phyloP scores from a whole-genome alignment of 805 yeast genomes.

The Scheffersomyces lignosus region DNA sequence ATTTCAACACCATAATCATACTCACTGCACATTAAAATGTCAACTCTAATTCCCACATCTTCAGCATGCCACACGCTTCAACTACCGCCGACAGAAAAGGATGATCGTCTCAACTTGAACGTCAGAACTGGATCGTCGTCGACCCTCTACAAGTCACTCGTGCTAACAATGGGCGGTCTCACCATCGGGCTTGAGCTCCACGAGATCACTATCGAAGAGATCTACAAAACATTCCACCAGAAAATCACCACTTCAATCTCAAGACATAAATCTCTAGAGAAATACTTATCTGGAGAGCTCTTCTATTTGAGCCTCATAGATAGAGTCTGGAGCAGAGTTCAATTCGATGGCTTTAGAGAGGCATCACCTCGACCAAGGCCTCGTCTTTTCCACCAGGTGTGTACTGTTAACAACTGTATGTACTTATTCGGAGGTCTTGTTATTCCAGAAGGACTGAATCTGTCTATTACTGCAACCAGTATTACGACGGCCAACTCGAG shows the following conservation, averaged over 20 bases:
- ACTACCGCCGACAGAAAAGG: slow-evolving; percentile 55
- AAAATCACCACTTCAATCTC: slow-evolving; percentile 22
- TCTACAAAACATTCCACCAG: slow-evolving; percentile 39
- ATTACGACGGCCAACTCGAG: too few relatives aligned
- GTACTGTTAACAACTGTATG: slow-evolving; percentile 48
- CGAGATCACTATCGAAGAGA: slow-evolving; percentile 36
- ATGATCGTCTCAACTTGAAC: slow-evolving; percentile 54
- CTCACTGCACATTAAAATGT: slow-evolving; percentile 50
- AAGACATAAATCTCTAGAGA: slow-evolving; percentile 22
- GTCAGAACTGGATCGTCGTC: slow-evolving; percentile 71
- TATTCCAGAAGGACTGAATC: slow-evolving; percentile 29
- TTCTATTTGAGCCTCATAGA: slow-evolving; percentile 61
- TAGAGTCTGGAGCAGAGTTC: slow-evolving; percentile 54
- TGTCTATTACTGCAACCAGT: too few relatives aligned
- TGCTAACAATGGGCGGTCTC: slow-evolving; percentile 70
- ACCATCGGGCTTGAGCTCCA: slow-evolving; percentile 53
- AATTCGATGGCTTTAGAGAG: slow-evolving; percentile 12
- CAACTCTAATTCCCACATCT: slow-evolving; percentile 63
- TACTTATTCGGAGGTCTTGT: slow-evolving; percentile 68
- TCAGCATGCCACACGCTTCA: slow-evolving; percentile 57
- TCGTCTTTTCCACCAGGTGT: slow-evolving; percentile 61
- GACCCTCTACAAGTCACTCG: slow-evolving; percentile 55
- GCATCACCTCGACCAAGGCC: slow-evolving; percentile 35
- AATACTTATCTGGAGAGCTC: slow-evolving; percentile 61
- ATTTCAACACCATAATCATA: too few relatives aligned